Conservation (phyloP, 1,284 basidiomycete genomes). For the Cutaneotrichosporon spelunceum region DNA sequence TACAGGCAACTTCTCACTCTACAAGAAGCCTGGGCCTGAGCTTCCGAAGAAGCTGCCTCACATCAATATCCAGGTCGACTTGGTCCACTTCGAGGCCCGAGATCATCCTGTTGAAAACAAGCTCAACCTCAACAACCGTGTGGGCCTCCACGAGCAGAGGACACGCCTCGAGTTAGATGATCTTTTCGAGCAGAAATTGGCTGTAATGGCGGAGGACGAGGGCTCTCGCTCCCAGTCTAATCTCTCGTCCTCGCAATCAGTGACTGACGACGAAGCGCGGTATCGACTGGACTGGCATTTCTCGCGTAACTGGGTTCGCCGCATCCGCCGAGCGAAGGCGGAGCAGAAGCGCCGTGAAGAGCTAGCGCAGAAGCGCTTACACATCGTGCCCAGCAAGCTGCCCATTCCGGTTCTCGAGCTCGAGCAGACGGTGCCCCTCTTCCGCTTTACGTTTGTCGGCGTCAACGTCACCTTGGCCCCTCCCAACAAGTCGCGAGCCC, state of each 20-base stretch:
- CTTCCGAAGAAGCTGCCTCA: conserved; percentile 68
- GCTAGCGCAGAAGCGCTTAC: conserved; percentile 40
- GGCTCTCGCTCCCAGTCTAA: conserved; percentile 15
- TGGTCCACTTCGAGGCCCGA: conserved; percentile 71
- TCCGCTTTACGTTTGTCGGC: conserved; percentile 65
- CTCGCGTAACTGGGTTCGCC: conserved; percentile 71
- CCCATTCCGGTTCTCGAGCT: conserved; percentile 55
- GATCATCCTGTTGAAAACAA: conserved; percentile 84
- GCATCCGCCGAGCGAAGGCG: conserved; percentile 52
- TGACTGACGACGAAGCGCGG: conserved; percentile 71
- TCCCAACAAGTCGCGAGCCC: conserved; percentile 55
- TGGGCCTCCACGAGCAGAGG: conserved; percentile 71
- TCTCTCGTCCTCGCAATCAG: conserved; percentile 51
- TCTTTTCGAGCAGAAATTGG: conserved; percentile 71
- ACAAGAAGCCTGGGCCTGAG: conserved; percentile 62
- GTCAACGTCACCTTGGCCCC: conserved; percentile 61
- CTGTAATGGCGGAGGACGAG: conserved; percentile 55
- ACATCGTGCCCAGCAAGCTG: conserved; percentile 39
- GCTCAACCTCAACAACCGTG: conserved; percentile 72
- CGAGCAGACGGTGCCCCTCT: conserved; percentile 64
- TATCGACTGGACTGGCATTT: conserved; percentile 69
- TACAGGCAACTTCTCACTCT: conserved; percentile 27
- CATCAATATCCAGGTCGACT: conserved; percentile 62
- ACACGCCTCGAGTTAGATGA: conserved; percentile 74
- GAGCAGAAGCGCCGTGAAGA: conserved; percentile 54